These are phyloP conservation scores for Microthyrium microscopicum DNA, from an alignment of 2,329 filamentous ascomycete genomes.

Conservation along the genomic window DNA sequence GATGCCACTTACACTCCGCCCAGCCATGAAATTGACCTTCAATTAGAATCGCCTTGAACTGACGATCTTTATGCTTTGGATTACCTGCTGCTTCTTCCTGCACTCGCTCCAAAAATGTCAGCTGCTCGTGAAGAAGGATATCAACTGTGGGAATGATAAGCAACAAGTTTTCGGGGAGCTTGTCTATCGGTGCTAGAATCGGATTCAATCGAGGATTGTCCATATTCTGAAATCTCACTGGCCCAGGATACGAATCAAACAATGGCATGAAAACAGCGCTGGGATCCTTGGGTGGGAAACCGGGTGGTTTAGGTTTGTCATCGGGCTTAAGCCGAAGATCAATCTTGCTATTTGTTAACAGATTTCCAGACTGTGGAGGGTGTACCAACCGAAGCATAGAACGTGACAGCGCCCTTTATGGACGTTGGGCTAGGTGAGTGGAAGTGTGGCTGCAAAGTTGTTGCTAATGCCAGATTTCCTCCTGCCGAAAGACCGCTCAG, in stretches of 20 bases:
- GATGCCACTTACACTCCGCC: constrained; percentile 7
- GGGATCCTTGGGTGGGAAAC: constrained; percentile 23
- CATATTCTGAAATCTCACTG: constrained; percentile 14
- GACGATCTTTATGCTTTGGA: neutral
- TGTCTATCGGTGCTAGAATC: constrained; percentile 18
- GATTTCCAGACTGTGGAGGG: neutral
- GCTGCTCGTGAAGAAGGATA: constrained; percentile 26
- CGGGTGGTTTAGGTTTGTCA: constrained; percentile 23
- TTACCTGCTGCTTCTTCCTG: constrained; percentile 14
- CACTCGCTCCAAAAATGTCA: constrained; percentile 21
- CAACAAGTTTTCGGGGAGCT: constrained; percentile 23
- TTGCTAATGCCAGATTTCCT: constrained; percentile 25
- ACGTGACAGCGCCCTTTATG: constrained; percentile 24
- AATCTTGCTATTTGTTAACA: constrained; percentile 11
- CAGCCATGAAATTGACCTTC: constrained; percentile 8
- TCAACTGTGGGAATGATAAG: constrained; percentile 26
- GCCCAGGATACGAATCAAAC: constrained; percentile 27
- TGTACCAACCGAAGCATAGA: constrained; percentile 20
- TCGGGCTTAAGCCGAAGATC: constrained; percentile 24
- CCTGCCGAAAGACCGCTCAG: constrained; percentile 29
- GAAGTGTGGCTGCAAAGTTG: constrained; percentile 11
- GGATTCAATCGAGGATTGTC: constrained; percentile 23
- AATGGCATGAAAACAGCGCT: constrained; percentile 23
- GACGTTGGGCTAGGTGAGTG: constrained; percentile 13
- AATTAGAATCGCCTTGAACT: constrained; percentile 4